Evolutionary conservation across 2,329 filamentous ascomycete species (phyloP), one percentile per base, ranked within the genome.

Genomic region (Alternaria incomplexa): DNA sequence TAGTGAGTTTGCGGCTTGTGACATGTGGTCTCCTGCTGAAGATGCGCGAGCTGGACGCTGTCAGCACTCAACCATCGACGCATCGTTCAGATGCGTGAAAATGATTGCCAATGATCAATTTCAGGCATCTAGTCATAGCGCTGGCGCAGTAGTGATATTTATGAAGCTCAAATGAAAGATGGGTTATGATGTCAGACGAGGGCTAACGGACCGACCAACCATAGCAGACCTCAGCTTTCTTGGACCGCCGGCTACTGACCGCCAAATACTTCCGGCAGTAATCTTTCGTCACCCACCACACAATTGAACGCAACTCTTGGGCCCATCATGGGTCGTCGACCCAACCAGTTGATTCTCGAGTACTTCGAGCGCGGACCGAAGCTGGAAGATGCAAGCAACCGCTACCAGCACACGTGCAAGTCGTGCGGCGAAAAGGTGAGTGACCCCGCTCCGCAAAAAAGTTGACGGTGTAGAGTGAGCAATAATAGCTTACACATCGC

Each of bases 331-430:
- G 93, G 93, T 78, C 88, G 93, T 77, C 90, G 91, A 81, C 93
- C 92, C 68, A 95, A 96, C 81, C 89, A 89, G 73, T 85, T 97
- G 71, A 94, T 97, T 79, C 86, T 92, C 79, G 89, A 95, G 81
- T 96, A 93, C 84, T 97, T 97, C 80, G 89, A 92, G 79, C 89
- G 93, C 71, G 94, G 94, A 10, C 87, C 89, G 43, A 97, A 97
- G 82, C 87, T 97, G 73, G 89, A 91, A 76, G 93, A 97, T 82
- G 91, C 92, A 68, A 96, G 92, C 83, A 97, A 97, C 80, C 89
- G 94, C 62, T 97, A 97, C 77, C 90, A 93, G 72, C 93, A 97
- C 77, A 96, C 92, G 12, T 97, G 93, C 87, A 95, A 92, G 80
- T 86, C 89, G 69, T 97, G 93, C 79, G 93, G 93, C 69, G 91